Evolutionary conservation across 768 basidiomycete species (phyloP).

Genomic region (Boletus pseudopeckii): DNA sequence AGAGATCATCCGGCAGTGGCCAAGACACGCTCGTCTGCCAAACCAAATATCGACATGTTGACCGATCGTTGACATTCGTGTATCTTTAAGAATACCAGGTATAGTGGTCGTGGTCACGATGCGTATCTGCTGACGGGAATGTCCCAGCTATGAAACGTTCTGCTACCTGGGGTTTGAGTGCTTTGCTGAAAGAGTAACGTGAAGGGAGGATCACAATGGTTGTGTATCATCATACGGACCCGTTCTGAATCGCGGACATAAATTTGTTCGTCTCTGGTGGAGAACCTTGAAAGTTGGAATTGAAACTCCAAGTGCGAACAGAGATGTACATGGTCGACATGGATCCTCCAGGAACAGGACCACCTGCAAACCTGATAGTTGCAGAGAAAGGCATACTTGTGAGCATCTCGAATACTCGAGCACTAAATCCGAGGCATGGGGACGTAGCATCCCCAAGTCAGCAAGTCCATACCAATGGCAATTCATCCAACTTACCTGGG

Average conservation of each 20-base stretch:
- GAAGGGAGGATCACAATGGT: neutral
- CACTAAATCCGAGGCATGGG: neutral
- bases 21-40: neutral
- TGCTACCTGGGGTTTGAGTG: neutral
- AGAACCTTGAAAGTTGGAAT: neutral
- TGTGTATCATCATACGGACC: neutral
- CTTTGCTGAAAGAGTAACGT: neutral
- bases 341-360: neutral
- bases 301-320: neutral
- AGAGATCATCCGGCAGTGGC: neutral
- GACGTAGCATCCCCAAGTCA: neutral
- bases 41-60: neutral
- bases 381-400: neutral
- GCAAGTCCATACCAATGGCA: neutral
- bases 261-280: neutral
- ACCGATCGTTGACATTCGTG: neutral
- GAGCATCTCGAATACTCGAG: neutral
- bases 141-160: neutral
- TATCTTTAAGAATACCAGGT: neutral
- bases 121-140: neutral
- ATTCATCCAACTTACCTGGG: neutral
- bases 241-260: neutral
- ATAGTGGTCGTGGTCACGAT: neutral
- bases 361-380: neutral
- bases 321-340: neutral